Conservation (phyloP, 371 early-diverging fungal genomes). For the Mucor piriformis region DNA sequence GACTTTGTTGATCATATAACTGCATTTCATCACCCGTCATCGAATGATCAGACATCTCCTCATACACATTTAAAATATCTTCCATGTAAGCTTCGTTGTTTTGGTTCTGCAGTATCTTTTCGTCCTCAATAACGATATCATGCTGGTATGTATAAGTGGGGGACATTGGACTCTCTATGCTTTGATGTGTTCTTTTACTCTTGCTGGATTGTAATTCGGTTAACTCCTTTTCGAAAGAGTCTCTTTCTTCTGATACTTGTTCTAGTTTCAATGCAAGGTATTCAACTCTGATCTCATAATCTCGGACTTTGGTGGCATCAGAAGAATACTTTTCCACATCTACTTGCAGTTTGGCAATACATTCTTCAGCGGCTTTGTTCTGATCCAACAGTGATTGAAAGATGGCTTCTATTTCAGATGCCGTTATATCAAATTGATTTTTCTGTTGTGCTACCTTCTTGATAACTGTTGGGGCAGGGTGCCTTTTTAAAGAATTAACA, state of each 20-base stretch:
- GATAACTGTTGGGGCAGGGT: background rate
- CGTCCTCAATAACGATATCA: constrained; percentile 15
- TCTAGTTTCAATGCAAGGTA: constrained; percentile 45
- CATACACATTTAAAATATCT: constrained; percentile 40
- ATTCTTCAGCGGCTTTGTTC: constrained; percentile 24
- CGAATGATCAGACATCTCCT: constrained; percentile 25
- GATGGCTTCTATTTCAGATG: constrained; percentile 30
- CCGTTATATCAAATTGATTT: constrained; percentile 9
- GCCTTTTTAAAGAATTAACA: background rate
- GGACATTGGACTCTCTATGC: constrained; percentile 1
- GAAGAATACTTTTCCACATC: constrained; percentile 34
- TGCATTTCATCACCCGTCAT: constrained; percentile 3
- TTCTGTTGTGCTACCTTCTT: background rate
- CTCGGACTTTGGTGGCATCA: constrained; percentile 45
- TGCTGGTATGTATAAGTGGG: constrained; percentile 12
- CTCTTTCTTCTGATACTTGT: constrained; percentile 46
- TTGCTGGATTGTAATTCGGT: constrained; percentile 9
- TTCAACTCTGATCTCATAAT: constrained; percentile 49
- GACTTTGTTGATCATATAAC: constrained; percentile 6
- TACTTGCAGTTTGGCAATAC: constrained; percentile 29
- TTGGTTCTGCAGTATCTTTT: constrained; percentile 15
- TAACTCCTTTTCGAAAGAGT: constrained; percentile 36
- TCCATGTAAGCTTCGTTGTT: constrained; percentile 35
- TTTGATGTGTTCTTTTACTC: background rate
- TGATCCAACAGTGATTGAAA: constrained; percentile 31